Evolutionary conservation across 2,329 filamentous ascomycete genomes (phyloP), one percentile per base, ranked within the genome.

Genomic region (Ophioceras dolichostomum): DNA sequence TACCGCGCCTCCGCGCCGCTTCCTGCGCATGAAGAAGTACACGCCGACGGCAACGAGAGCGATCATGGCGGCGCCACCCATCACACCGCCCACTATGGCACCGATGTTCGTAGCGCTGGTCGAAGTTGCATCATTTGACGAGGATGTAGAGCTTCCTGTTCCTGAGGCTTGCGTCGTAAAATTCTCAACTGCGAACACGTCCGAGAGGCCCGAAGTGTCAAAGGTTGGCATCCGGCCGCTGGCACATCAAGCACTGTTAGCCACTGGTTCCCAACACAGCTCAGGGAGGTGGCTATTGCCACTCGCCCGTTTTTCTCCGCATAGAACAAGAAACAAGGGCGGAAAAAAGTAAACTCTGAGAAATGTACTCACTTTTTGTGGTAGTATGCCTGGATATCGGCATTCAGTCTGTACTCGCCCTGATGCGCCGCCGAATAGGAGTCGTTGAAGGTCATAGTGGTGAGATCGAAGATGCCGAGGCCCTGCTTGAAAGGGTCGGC

Each of bases 31-130:
- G 7, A 55, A 14, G 16, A 48, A 40, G 31, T 49, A 43, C 9
- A 52, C 38, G 8, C 42, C 47, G 5, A 45, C 47, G 4, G 40
- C 37, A 28, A 56, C 45, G 13, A 43, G 29, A 10, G 34, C 34
- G 9, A 36, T 22, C 6, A 29, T 39, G 1, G 34, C 44, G 3
- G 45, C 30, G 5, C 45, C 43, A 4, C 46, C 47, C 2, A 48
- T 31, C 1, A 48, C 45, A 5, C 41, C 46, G 18, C 47, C 47
- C 3, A 38, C 43, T 12, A 59, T 56, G 14, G 49, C 49, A 4
- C 53, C 56, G 4, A 42, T 38, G 27, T 47, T 47, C 13, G 35
- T 10, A 17, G n/a, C n/a, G n/a, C n/a, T n/a, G n/a, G n/a, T n/a
- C n/a, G n/a, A n/a, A 2, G 12, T 31, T 16, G 29, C 29, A 10